Conservation (phyloP, 768 basidiomycete genomes). For the Boletus rubescentipes region DNA sequence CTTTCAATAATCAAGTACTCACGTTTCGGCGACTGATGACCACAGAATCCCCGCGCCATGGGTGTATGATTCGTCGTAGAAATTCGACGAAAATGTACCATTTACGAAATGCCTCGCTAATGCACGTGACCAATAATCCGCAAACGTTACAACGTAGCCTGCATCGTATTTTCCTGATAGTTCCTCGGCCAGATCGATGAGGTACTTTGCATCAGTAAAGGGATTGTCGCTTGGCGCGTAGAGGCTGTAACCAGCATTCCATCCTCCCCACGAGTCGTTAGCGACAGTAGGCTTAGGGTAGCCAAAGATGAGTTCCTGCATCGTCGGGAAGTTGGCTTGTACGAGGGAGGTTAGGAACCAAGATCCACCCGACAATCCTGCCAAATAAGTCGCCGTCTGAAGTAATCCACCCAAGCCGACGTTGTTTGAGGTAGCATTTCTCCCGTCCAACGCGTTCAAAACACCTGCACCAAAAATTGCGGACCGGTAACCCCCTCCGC, state of each 20-base stretch:
- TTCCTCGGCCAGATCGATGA: slow-evolving; percentile 25
- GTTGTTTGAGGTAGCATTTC: slow-evolving; percentile 41
- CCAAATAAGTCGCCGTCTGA: slow-evolving; percentile 51
- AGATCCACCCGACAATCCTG: slow-evolving; percentile 48
- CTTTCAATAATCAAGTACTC: slow-evolving; percentile 18
- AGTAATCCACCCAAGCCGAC: slow-evolving; percentile 50
- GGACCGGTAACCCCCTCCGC: slow-evolving; percentile 58
- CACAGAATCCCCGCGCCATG: slow-evolving; percentile 38
- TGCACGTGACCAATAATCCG: slow-evolving; percentile 26
- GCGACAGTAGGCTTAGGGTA: slow-evolving; percentile 12
- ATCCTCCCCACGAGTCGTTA: slow-evolving; percentile 32
- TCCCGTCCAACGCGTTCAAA: slow-evolving; percentile 46
- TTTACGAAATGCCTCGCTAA: slow-evolving; percentile 40
- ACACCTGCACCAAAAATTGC: slow-evolving; percentile 54
- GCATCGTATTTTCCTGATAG: slow-evolving; percentile 31
- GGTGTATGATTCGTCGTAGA: slow-evolving; percentile 26
- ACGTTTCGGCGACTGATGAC: slow-evolving; percentile 35
- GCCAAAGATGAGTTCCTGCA: slow-evolving; percentile 39
- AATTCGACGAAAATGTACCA: slow-evolving; percentile 34
- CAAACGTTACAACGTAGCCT: slow-evolving; percentile 32
- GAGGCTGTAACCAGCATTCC: slow-evolving; percentile 28
- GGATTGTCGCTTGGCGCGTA: slow-evolving; percentile 19
- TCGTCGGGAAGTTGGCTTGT: slow-evolving; percentile 40
- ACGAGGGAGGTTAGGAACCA: slow-evolving; percentile 41
- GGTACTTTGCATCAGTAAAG: slow-evolving; percentile 13